Evolutionary conservation across 202 grass and related monocot genomes (phyloP).

Genomic region (Setaria italica): DNA sequence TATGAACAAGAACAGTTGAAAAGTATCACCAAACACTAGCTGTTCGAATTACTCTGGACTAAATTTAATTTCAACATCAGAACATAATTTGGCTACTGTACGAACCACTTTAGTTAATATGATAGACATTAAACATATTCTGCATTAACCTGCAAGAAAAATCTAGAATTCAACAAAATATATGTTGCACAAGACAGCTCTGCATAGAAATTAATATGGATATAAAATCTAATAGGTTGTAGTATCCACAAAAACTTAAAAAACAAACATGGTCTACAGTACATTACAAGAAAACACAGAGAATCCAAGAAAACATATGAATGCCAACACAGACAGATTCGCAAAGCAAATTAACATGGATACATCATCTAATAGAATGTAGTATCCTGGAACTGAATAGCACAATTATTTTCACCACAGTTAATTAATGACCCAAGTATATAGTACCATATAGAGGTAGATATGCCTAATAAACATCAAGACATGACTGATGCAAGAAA

Average conservation of each 20-base stretch:
- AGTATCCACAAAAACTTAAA: neutral
- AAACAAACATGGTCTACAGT: neutral
- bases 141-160: neutral
- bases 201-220: neutral
- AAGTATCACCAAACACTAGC: constrained; percentile 18
- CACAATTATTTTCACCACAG: too few species aligned
- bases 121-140: neutral
- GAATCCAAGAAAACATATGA: neutral
- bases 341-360: neutral
- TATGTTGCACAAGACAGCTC: neutral
- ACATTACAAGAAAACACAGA: neutral
- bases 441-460: neutral
- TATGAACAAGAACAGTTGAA: constrained; percentile 37
- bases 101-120: neutral
- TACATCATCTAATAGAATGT: too few species aligned
- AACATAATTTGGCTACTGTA: constrained; percentile 8
- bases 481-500: neutral
- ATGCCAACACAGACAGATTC: neutral
- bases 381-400: too few species aligned
- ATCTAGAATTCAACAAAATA: neutral
- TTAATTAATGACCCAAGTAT: neutral
- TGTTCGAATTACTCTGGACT: neutral
- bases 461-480: neutral
- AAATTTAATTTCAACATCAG: neutral
- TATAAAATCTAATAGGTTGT: neutral